Percentiles rank a stretch among this genome's conserved stretches.
phyloP scores from a whole-genome alignment of 169 alveolate genomes.

The Besnoitia besnoiti region DNA sequence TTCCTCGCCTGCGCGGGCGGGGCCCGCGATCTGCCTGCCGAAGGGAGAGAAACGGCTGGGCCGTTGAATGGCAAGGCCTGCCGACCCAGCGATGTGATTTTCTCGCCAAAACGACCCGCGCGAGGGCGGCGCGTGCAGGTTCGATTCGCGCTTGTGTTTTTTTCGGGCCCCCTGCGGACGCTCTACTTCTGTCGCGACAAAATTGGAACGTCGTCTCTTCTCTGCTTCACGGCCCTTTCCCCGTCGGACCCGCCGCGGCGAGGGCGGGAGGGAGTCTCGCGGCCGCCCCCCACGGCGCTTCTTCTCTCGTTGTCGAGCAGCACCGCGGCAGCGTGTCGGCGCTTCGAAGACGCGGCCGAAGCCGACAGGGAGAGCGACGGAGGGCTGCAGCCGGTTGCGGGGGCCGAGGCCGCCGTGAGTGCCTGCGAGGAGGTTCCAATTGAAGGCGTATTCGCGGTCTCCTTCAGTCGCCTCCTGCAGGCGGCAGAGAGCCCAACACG shows the following conservation, averaged over 20 bases:
- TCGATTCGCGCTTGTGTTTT: not conserved
- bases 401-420: not conserved
- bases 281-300: not conserved
- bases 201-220: not conserved
- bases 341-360: not conserved
- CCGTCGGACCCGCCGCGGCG: no score
- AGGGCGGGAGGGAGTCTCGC: no score
- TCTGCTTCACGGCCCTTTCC: not conserved
- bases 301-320: not conserved
- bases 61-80: no score
- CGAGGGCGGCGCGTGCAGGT: not conserved
- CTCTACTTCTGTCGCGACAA: conserved; percentile 29
- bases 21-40: not conserved
- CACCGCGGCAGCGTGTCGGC: not conserved
- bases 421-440: conserved; percentile 1
- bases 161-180: not conserved
- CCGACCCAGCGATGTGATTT: no score
- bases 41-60: no score
- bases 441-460: not conserved
- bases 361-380: not conserved
- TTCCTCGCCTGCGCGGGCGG: not conserved
- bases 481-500: no score
- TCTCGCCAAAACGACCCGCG: no score
- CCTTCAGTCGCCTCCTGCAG: not conserved
- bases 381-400: not conserved